These are phyloP conservation scores for Saccharomycopsis malanga DNA, from an alignment of 805 yeast genomes.

Conservation along the genomic window DNA sequence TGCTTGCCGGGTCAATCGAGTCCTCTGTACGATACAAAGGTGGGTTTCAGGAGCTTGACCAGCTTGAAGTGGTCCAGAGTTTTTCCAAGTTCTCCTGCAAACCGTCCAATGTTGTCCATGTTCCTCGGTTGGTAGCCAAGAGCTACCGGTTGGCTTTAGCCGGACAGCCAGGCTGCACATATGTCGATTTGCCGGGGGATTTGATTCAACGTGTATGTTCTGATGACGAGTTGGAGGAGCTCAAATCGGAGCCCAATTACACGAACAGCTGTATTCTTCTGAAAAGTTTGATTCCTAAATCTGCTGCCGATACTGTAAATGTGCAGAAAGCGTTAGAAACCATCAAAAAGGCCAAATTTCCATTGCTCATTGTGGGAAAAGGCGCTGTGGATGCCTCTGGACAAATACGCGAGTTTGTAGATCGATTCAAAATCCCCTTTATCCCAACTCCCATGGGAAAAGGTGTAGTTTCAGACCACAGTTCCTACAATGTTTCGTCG, in stretches of 20 bases:
- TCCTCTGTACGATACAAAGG: slow-evolving; percentile 45
- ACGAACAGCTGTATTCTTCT: background rate
- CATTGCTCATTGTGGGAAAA: slow-evolving; percentile 58
- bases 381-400: slow-evolving; percentile 48
- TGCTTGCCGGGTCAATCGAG: slow-evolving; percentile 57
- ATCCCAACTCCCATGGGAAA: slow-evolving; percentile 78
- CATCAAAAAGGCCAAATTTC: slow-evolving; percentile 34
- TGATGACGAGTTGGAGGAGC: background rate
- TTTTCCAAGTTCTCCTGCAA: slow-evolving; percentile 47
- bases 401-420: slow-evolving; percentile 36
- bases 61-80: slow-evolving; percentile 41
- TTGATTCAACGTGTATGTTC: slow-evolving; percentile 2
- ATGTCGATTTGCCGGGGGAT: slow-evolving; percentile 56
- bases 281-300: slow-evolving; percentile 24
- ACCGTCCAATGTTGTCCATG: slow-evolving; percentile 30
- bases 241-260: no score
- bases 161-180: slow-evolving; percentile 56
- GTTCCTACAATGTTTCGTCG: slow-evolving; percentile 45
- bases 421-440: slow-evolving; percentile 42
- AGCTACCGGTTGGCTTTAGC: slow-evolving; percentile 39
- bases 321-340: slow-evolving; percentile 32
- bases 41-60: slow-evolving; percentile 69
- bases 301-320: slow-evolving; percentile 31
- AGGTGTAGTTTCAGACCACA: slow-evolving; percentile 53
- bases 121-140: slow-evolving; percentile 24